Base-by-base conservation (phyloP, 192 early-diverging fungal genomes). In the Geranomyces variabilis region DNA sequence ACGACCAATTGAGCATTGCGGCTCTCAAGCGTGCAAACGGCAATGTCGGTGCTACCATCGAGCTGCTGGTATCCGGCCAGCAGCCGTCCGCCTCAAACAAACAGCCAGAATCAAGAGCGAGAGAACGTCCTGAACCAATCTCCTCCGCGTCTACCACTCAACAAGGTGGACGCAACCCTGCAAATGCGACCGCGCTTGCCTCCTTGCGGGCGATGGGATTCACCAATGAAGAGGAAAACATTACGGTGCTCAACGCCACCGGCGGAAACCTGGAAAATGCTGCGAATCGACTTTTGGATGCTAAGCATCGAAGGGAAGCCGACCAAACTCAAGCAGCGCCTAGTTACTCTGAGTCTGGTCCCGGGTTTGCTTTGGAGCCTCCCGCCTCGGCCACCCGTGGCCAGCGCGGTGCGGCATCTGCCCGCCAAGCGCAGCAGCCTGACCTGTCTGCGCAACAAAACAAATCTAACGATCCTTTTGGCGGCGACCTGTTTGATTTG, bases 251-350 rank as follows among this genome's bases (percentile, higher is more conserved):
- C 57, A 85, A 81, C 22, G 81, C 86, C 63, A 82, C 90, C 46
- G 85, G 85, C 41, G 93, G 93, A 21, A 88, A 93, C 74, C 75
- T 93, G 1, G 90, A 93, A 51, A 84, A 87, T 24, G 93, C 95
- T 26, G 86, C 80, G 22, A 87, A 80, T 36, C 74, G 90, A 29
- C 71, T 92, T 31, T 71, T 86, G 7, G 86, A 90, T 51, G 66
- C 67, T 6, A 79, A 76, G 56, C 34, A 66, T 26, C 13, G 67
- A 29, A 13, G 58, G 28, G 58, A 60, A 30, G 31, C 15, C 17
- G 48, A n/a, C 17, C 24, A n/a, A 33, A 17, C 34, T 22, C 47
- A 59, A 28, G 31, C 63, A n/a, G 51, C 17, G 13, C 53, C 49
- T 22, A 65, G 66, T n/a, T 56, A 30, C 26, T 21, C 33, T 19